Evolutionary conservation across 371 early-diverging fungal species (phyloP).

Genomic region (Dentiscutata heterogama): DNA sequence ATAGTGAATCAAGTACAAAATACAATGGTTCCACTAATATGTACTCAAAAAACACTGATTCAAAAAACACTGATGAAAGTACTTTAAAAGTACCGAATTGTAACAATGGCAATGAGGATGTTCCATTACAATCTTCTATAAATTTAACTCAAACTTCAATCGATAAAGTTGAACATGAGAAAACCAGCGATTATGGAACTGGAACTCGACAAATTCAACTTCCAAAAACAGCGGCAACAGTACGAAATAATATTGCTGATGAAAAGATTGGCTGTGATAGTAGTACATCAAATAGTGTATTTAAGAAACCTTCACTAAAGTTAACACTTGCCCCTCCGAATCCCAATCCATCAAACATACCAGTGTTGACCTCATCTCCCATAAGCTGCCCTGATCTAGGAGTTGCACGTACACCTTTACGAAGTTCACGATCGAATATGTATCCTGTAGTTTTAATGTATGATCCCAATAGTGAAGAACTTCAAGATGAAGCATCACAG

Average conservation of each 20-base stretch:
- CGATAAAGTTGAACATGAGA: no score
- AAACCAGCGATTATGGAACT: no score
- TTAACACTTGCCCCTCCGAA: not conserved
- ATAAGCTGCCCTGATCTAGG: not conserved
- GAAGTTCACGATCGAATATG: not conserved
- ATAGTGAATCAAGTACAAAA: no score
- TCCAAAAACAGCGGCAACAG: not conserved
- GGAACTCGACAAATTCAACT: not conserved
- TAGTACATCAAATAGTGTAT: not conserved
- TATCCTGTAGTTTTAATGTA: constrained; percentile 15
- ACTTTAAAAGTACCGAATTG: no score
- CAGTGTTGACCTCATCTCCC: not conserved
- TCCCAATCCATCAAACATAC: not conserved
- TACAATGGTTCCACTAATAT: no score
- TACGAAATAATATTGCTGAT: not conserved
- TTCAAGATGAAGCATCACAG: constrained; percentile 31
- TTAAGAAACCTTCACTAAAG: not conserved
- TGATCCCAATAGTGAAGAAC: constrained; percentile 13
- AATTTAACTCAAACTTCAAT: no score
- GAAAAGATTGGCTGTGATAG: not conserved
- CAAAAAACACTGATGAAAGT: no score
- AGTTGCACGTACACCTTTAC: not conserved
- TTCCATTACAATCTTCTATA: no score
- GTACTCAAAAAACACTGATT: no score
- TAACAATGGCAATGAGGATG: no score